Evolutionary conservation across 495 filamentous ascomycete species (phyloP), one percentile per base, ranked within the genome.

Genomic region (Aspergillus incahuasiensis): DNA sequence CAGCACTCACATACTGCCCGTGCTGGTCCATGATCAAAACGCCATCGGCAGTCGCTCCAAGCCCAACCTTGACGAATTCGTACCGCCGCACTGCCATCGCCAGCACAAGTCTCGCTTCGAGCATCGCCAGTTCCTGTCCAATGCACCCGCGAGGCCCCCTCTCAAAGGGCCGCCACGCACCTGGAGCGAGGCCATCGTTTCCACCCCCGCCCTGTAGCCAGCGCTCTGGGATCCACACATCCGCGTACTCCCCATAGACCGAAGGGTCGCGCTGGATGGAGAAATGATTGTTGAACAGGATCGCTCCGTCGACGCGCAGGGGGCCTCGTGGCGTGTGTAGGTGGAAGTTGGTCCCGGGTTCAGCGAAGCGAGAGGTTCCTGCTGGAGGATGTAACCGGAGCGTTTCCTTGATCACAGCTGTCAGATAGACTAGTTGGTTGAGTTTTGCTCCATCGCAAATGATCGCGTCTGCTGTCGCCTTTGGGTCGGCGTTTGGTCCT

Each of bases 341-440:
- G 25, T 3, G 3, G 25, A 28, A 28, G 25, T 28, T 28, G 3
- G 25, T 4, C 8, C 25, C 25, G 3, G 25, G 25, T 28, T 3
- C 25, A 3, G 8, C 25, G 25, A 28, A 28, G 25, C 25, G 25
- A 8, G 25, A 28, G 3, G 67, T 70, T 7, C 62, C 74, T 0
- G 74, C 73, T 0, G 75, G 71, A 5, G 78, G 70, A 54, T 68
- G 73, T 1, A 81, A 39, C 0, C 78, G 69, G 7, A 81, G 55
- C 0, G 69, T 68, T 48, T 81, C 79, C 53, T 77, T 80, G 54
- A 82, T 73, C 1, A 82, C 67, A 1, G 77, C 78, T 0, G 68
- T 45, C 0, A 72, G 74, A 54, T 76, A 82, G 0, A 66, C 59
- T 30, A 80, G 56, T 34, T 64, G 50, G 40, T 72, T 69, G n/a